phyloP scores from a whole-genome alignment of 2,329 filamentous ascomycete genomes.

The Tricladium varicosporioides region DNA sequence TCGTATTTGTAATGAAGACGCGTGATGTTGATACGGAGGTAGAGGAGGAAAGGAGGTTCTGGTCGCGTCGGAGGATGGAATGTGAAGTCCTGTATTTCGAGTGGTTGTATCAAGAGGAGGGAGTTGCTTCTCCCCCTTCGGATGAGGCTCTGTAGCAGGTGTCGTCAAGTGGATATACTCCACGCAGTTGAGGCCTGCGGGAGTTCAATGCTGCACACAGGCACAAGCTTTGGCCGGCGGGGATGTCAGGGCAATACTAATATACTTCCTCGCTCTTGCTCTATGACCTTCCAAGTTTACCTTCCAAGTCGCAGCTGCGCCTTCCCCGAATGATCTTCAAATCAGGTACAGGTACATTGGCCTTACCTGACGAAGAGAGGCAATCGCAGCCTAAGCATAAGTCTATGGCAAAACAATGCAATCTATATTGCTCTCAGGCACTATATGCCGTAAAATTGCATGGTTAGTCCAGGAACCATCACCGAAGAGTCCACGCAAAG shows the following conservation, averaged over 20 bases:
- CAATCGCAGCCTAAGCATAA: not conserved
- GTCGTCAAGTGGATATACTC: not conserved
- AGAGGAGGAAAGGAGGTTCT: too few relatives aligned
- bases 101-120: too few relatives aligned
- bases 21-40: too few relatives aligned
- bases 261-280: not conserved
- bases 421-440: conserved; percentile 15
- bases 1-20: too few relatives aligned
- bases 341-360: not conserved
- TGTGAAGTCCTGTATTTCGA: too few relatives aligned
- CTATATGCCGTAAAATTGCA: conserved; percentile 17
- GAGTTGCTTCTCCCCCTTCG: too few relatives aligned
- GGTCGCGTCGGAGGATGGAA: too few relatives aligned
- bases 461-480: conserved; percentile 10
- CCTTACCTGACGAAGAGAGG: not conserved
- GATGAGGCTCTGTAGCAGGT: too few relatives aligned
- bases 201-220: not conserved
- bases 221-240: not conserved
- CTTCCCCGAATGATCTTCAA: not conserved
- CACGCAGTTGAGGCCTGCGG: not conserved
- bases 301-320: not conserved
- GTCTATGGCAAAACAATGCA: conserved; percentile 16
- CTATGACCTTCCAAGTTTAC: not conserved
- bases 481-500: conserved; percentile 11
- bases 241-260: not conserved